Evolutionary conservation across 208 protist species (phyloP), one percentile per base, ranked within the genome.

Genomic region (Leishmania lainsoni): DNA sequence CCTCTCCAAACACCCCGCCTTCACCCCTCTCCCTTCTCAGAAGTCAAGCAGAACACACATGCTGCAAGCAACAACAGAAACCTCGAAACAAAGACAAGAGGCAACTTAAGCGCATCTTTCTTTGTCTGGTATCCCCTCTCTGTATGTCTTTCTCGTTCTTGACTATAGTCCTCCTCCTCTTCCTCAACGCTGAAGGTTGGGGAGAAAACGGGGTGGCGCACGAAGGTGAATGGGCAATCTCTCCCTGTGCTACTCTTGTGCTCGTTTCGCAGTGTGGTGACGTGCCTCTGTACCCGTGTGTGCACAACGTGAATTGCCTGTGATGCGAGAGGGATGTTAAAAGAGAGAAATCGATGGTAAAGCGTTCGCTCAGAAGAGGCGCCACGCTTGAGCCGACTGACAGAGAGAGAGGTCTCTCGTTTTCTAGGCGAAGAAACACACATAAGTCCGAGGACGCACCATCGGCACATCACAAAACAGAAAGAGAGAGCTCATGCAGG

Each of bases 41-140:
- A 65, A 5, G 26, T 65, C 59, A 65, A 65, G 59, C 59, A 65
- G n/a, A 9, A n/a, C 54, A 59, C 54, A 65, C 63, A 6, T 35
- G 63, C 63, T 69, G 32, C 6, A 17, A 14, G 17, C 14, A 69
- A 17, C 14, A 48, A 69, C 35, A 35, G 63, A 69, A 35, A 35
- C 39, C 16, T 35, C 16, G 17, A 29, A 54, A 73, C 35, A 17
- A 35, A 51, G 69, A 73, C 45, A 54, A 49, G 69, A 56, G 22
- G 45, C 69, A 73, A 73, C 48, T 29, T 12, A 73, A 73, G 32
- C n/a, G 39, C 39, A 39, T 29, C n/a, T 81, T 75, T 74, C n/a
- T 59, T 74, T 72, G 48, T 35, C 10, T 61, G 61, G 12, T 22
- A 26, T 73, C 69, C 22, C 45, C 48, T 54, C 39, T 51, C 59